Evolutionary conservation across 2,329 filamentous ascomycete species (phyloP).

Genomic region (Amylocarpus encephaloides): DNA sequence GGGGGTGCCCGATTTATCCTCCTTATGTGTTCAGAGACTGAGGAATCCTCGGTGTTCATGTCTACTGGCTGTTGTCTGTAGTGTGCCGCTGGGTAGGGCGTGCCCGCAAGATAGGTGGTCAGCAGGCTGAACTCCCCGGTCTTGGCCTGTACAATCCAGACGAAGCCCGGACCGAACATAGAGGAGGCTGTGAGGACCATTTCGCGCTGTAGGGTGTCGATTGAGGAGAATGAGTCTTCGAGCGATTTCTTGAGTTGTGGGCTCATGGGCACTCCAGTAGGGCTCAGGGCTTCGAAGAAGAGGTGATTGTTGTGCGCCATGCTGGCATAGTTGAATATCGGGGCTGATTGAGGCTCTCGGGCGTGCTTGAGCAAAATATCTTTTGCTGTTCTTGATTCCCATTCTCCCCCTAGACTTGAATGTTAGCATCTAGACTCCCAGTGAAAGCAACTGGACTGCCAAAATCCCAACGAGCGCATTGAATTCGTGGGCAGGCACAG

Average conservation of each 20-base stretch:
- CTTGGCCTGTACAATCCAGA: conserved; percentile 72
- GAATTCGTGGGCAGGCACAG: no score
- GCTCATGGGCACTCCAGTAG: conserved; percentile 46
- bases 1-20: conserved; percentile 26
- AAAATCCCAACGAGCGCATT: no score
- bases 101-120: conserved; percentile 85
- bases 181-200: conserved; percentile 72
- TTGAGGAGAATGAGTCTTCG: conserved; percentile 66
- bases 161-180: conserved; percentile 97
- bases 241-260: conserved; percentile 52
- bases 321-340: conserved; percentile 91
- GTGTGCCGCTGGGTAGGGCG: conserved; percentile 79
- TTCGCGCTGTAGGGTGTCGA: conserved; percentile 74
- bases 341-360: conserved; percentile 69
- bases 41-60: conserved; percentile 56
- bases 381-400: conserved; percentile 38
- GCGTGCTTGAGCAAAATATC: conserved; percentile 68
- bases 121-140: conserved; percentile 57
- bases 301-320: conserved; percentile 90
- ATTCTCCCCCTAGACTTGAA: conserved; percentile 16
- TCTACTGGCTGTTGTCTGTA: conserved; percentile 62
- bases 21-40: conserved; percentile 36
- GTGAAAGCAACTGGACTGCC: no score
- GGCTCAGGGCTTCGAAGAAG: conserved; percentile 61
- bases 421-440: not conserved